phyloP scores from a whole-genome alignment of 176 grass and related monocot genomes.

The barley (Hordeum vulgare) region DNA sequence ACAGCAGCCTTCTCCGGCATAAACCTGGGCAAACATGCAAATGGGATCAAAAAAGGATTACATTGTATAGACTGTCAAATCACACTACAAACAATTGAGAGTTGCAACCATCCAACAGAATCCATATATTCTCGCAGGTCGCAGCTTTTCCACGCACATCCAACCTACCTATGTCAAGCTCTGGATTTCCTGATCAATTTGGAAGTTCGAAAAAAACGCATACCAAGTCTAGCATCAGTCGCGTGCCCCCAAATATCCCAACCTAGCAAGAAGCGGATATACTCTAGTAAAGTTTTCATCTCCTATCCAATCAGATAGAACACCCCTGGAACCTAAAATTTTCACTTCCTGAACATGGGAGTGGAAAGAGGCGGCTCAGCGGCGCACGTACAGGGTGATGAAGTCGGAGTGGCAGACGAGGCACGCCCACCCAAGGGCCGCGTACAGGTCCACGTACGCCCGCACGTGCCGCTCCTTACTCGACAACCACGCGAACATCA shows the following conservation, averaged over 20 bases:
- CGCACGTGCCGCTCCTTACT: slow-evolving; percentile 78
- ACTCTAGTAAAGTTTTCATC: background rate
- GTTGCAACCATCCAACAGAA: background rate
- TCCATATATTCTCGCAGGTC: background rate
- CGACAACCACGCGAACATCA: slow-evolving; percentile 92
- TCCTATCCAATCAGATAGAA: background rate
- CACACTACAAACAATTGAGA: background rate
- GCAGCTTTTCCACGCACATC: background rate
- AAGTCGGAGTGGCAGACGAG: slow-evolving; percentile 92
- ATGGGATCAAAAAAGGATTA: background rate
- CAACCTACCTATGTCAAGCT: background rate
- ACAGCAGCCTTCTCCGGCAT: slow-evolving; percentile 72
- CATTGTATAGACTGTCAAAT: background rate
- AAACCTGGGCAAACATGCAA: slow-evolving; percentile 42
- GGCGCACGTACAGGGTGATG: slow-evolving; percentile 47
- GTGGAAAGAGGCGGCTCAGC: background rate
- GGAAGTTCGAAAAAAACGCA: background rate
- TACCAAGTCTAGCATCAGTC: too few relatives aligned
- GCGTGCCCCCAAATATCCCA: background rate
- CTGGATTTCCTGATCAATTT: background rate
- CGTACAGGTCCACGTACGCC: slow-evolving; percentile 68
- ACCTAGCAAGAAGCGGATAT: background rate
- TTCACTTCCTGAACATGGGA: background rate
- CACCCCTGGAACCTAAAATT: background rate
- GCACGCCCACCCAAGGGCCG: slow-evolving; percentile 63